These are phyloP conservation scores for Tetrastigma voinierianum DNA, from an alignment of 164 flowering plant species.

Conservation along the genomic window DNA sequence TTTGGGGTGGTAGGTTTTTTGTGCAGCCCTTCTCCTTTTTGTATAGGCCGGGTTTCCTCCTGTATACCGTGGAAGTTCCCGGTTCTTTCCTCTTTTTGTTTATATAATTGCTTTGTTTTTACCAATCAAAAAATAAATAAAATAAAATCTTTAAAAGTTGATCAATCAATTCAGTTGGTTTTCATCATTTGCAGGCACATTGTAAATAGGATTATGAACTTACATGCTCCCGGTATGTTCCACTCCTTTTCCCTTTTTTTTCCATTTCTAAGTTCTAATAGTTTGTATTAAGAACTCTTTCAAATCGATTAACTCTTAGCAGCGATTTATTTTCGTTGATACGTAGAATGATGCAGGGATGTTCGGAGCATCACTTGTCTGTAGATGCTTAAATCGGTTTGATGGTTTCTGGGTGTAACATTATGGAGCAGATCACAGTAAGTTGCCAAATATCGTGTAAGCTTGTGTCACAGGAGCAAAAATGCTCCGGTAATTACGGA, in stretches of 20 bases:
- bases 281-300: neutral
- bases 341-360: conserved; percentile 97
- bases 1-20: too few species aligned
- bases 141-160: too few species aligned
- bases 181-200: conserved; percentile 65
- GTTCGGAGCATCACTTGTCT: conserved; percentile 77
- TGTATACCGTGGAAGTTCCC: too few species aligned
- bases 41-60: too few species aligned
- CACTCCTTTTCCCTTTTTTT: neutral
- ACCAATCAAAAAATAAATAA: too few species aligned
- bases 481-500: too few species aligned
- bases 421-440: conserved; percentile 87
- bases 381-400: conserved; percentile 79
- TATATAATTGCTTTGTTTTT: too few species aligned
- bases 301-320: neutral
- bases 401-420: conserved; percentile 92
- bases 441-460: too few species aligned
- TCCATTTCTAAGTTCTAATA: neutral
- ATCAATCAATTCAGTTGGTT: too few species aligned
- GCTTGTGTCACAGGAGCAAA: too few species aligned
- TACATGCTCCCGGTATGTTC: conserved; percentile 79
- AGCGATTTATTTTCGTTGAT: conserved; percentile 2
- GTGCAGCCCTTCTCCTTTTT: too few species aligned
- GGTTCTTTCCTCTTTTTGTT: too few species aligned
- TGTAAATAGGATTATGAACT: conserved; percentile 82